Evolutionary conservation across 345 rosid genomes (phyloP), one percentile per base, ranked within the genome.

Genomic region (Aquilaria sinensis): DNA sequence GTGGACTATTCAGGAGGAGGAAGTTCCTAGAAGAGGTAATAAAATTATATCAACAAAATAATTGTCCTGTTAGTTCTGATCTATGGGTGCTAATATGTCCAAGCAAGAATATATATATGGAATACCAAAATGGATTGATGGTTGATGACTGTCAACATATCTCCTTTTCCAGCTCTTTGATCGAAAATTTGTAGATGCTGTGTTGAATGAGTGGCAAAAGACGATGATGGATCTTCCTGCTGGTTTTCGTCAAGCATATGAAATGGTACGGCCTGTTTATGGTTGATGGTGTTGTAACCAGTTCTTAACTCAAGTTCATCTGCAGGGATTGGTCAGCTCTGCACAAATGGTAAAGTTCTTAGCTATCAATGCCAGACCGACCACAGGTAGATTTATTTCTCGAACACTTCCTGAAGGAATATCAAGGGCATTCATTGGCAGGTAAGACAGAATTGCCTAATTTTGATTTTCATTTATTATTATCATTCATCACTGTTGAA

Each of bases 311-410:
- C 57, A 54, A 48, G 65, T 62, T 77, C 74, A 58, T 58, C 61
- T 80, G 31, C 82, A 94, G 99, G 97, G 99, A 70, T 78, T 94
- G 77, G 91, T 94, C 73, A 94, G 99, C 82, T 94, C 97, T 9
- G 95, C 97, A 56, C 97, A 94, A 75, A 81, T 94, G 95, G 95
- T 88, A 49, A 88, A 74, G 75, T 90, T 83, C 78, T 79, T 94
- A 10, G 93, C 95, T 15, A 88, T 90, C 14, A 94, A 90, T 74
- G 97, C 97, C 48, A 86, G 99, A 62, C 99, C 99, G 10, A 94
- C 97, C 29, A 82, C 89, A 31, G 77, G 88, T 37, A 86, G 99
- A 70, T 65, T 84, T 48, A 86, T 94, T 66, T 83, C 97, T 51
- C 88, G 97, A 66, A 70, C 96, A 47, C 88, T 90, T 76, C 96